A percentile compares a stretch with the other conserved stretches of the same genome.
phyloP scores from a whole-genome alignment of 2,329 filamentous ascomycete species.

The Lasiodiplodia gonubiensis region DNA sequence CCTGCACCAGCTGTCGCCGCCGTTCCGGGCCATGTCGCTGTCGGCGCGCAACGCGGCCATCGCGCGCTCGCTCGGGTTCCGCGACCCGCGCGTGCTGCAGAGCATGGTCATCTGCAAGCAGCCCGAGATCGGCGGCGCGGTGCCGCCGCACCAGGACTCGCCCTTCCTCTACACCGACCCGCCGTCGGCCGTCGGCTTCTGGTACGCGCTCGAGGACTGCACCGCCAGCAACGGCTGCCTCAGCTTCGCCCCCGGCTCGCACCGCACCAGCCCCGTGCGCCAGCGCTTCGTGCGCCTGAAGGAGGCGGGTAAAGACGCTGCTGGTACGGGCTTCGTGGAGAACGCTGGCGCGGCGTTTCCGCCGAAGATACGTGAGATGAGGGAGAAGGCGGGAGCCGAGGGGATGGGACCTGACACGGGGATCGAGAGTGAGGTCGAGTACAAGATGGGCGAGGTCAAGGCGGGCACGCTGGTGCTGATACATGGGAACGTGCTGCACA shows the following conservation, averaged over 20 bases:
- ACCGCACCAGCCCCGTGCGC: constrained; percentile 72
- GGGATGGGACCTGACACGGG: constrained; percentile 38
- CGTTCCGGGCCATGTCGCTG: constrained; percentile 59
- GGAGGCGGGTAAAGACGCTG: constrained; percentile 30
- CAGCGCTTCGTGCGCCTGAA: constrained; percentile 75
- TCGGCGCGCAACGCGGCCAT: constrained; percentile 65
- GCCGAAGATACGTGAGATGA: constrained; percentile 44
- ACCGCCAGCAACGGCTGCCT: constrained; percentile 86
- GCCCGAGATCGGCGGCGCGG: constrained; percentile 90
- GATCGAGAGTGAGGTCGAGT: constrained; percentile 57
- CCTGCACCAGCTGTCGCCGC: constrained; percentile 53
- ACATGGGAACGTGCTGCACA: constrained; percentile 93
- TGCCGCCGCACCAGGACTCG: constrained; percentile 89
- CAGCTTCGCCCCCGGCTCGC: constrained; percentile 82
- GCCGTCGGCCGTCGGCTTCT: constrained; percentile 90
- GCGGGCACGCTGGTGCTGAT: constrained; percentile 91
- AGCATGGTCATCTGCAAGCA: constrained; percentile 99
- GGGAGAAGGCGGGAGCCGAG: constrained; percentile 36
- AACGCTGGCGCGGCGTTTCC: constrained; percentile 73
- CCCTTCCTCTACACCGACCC: constrained; percentile 91
- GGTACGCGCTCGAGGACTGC: constrained; percentile 95
- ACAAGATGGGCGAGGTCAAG: constrained; percentile 85
- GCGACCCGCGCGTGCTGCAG: constrained; percentile 79
- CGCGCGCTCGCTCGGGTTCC: constrained; percentile 73
- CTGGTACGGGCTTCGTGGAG: constrained; percentile 58